Base-by-base conservation (phyloP, 2,329 filamentous ascomycete genomes). In the Venturia pyrina region DNA sequence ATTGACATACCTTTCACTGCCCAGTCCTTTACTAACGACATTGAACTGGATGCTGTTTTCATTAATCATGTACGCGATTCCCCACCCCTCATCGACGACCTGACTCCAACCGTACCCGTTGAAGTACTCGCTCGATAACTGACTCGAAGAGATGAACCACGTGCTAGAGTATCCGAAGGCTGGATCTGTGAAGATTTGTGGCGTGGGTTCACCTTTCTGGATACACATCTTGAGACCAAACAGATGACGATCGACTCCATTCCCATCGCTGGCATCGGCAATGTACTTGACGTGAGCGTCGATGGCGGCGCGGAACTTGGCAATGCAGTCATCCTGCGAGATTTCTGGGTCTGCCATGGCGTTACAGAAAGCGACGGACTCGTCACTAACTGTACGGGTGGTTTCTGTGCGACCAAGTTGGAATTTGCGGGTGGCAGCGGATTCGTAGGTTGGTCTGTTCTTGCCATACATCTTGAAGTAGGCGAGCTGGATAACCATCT, bases 31-130 rank as follows among this genome's bases (percentile, higher is more conserved):
- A 76, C 90, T 95, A 70, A 96, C 93, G 70, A 99, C 87, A 80
- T 99, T 99, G 82, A 99, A 98, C 85, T 98, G 95, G 69, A 99
- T 84, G 77, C 91, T 96, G 78, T 97, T 96, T 83, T 98, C 93
- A 76, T 99, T 99, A 77, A 99, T 98, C 95, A 99, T 99, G 77
- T 99, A 99, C 48, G 95, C 95, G 74, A 99, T 96, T 53, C 95
- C 95, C 79, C 95, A 99, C 40, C 95, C 95, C 68, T 89, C 90
- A 73, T 98, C 93, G 65, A 98, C 89, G 64, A 99, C 95, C 81
- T 99, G 93, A 75, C 90, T 95, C 95, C 95, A 99, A 59, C 95
- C 95, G 78, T 99, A 99, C 32, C 96, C 95, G 76, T 99, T 99
- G 80, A 98, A 99, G 82, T 90, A 97, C 81, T 99, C 96, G 43